Evolutionary conservation across 2,329 filamentous ascomycete species (phyloP), one percentile per base, ranked within the genome.

Genomic region (Raffaelea arxii): DNA sequence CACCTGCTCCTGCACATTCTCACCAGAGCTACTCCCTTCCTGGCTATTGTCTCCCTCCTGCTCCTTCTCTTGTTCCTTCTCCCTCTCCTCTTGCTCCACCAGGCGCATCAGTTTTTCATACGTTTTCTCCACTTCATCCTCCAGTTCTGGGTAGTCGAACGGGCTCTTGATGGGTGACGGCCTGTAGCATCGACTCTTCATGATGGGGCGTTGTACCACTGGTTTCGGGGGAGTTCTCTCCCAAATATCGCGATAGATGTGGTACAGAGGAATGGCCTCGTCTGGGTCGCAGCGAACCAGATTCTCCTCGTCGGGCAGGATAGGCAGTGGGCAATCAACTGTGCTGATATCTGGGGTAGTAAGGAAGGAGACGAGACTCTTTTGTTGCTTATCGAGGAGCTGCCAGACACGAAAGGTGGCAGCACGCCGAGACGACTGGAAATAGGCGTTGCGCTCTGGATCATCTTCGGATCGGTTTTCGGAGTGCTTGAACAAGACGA

Each of bases 401-500:
- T 39, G 37, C 4, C 37, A 39, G 37, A 39, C 19, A 21, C 37
- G 37, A 22, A 21, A 39, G 4, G 37, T 39, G 4, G 14, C 18
- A 21, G 12, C 6, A 22, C 23, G 18, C 6, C 37, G 37, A 21
- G 37, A 19, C 18, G 4, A 21, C 37, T 39, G 37, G 37, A 39
- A 39, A 21, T 39, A 39, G n/a, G 23, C 37, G 19, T 39, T 39
- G 32, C 5, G 32, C 12, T 36, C 32, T 22, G 37, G 37, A 11
- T 39, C 37, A 11, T 39, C 19, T 19, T 22, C 37, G 14, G 37
- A 39, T 21, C 12, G 19, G 7, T 39, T 22, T 14, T 11, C 11
- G 9, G 37, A 39, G 19, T 19, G 37, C n/a, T 61, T 56, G 37
- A 62, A 61, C 4, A 60, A 35, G 0, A 56, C 51, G 2, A 62